Base-by-base conservation (phyloP, 2,329 filamentous ascomycete genomes). In the Colletotrichum eleusines region DNA sequence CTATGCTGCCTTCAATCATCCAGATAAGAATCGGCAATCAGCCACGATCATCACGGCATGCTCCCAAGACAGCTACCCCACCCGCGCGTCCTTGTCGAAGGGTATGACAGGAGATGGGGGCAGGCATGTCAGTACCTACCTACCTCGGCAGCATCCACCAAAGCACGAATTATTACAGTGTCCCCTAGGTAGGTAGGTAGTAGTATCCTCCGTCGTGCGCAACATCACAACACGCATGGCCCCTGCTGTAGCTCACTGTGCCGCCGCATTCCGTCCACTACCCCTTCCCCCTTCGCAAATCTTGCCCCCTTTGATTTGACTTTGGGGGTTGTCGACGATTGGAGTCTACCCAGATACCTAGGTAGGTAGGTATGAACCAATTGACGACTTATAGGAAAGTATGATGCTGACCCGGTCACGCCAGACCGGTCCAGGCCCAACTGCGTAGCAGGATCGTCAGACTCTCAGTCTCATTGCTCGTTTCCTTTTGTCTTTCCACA, bases 341-440 rank as follows among this genome's bases (percentile, higher is more conserved):
- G 26, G 20, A 60, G 28, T 20, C n/a, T 20, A 9, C n/a, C n/a
- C n/a, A n/a, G n/a, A n/a, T n/a, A n/a, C n/a, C n/a, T n/a, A n/a
- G n/a, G n/a, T n/a, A n/a, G n/a, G n/a, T n/a, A n/a, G 18, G 6
- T 44, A 44, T 6, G 44, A 5, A 16, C 59, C 66, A 69, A 54
- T 58, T 26, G 33, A 64, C 53, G 50, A 31, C 33, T 57, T 58
- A 53, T 42, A 35, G 60, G 46, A 59, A 7, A 51, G 26, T 51
- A 51, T 42, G 44, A 53, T 58, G 60, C 60, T n/a, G 51, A 64
- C 60, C 60, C 31, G 44, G 50, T 53, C 51, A 64, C 40, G 62
- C 59, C 61, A 69, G 66, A 50, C 62, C 44, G 23, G 62, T 12
- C 51, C 42, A n/a, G 31, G 35, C 12, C 44, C 44, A 3, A 23